Evolutionary conservation across 1,284 basidiomycete species (phyloP).

Genomic region (Xerocomus minutiporus): DNA sequence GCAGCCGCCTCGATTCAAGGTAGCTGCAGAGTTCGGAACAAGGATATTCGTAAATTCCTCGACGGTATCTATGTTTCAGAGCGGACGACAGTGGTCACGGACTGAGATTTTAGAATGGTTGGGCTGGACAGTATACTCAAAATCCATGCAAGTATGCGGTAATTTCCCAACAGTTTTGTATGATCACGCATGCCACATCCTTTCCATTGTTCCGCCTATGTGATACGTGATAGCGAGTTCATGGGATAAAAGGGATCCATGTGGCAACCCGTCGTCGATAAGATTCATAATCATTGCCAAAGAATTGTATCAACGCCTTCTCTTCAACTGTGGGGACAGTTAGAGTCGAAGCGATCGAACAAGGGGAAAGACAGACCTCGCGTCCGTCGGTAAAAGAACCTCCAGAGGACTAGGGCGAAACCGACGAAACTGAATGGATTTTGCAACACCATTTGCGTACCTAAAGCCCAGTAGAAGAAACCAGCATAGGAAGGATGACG

Average conservation of each 20-base stretch:
- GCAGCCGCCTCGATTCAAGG: slow-evolving; percentile 93
- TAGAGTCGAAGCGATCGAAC: slow-evolving; percentile 4
- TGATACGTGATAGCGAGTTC: slow-evolving; percentile 30
- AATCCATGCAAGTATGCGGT: slow-evolving; percentile 22
- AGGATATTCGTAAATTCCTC: slow-evolving; percentile 95
- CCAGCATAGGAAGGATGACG: slow-evolving; percentile 97
- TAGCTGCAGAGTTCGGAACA: slow-evolving; percentile 91
- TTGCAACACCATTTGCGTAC: slow-evolving; percentile 89
- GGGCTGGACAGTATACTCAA: slow-evolving; percentile 7
- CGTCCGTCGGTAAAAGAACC: slow-evolving; percentile 85
- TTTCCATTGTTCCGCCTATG: slow-evolving; percentile 8
- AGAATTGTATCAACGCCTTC: slow-evolving; percentile 67
- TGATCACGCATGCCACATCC: slow-evolving; percentile 28
- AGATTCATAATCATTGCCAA: slow-evolving; percentile 71
- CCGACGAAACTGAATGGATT: slow-evolving; percentile 75
- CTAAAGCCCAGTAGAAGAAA: slow-evolving; percentile 97
- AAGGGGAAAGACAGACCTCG: slow-evolving; percentile 50
- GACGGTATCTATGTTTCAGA: slow-evolving; percentile 93
- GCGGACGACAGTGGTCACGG: slow-evolving; percentile 60
- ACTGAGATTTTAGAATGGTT: slow-evolving; percentile 29
- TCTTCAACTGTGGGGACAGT: slow-evolving; percentile 61
- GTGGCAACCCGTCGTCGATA: slow-evolving; percentile 71
- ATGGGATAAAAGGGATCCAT: slow-evolving; percentile 66
- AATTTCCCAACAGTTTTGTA: slow-evolving; percentile 22
- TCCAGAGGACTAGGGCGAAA: slow-evolving; percentile 67